Conservation (phyloP, 108 stramenopile genomes). For the Pelagomonas calceolata region DNA sequence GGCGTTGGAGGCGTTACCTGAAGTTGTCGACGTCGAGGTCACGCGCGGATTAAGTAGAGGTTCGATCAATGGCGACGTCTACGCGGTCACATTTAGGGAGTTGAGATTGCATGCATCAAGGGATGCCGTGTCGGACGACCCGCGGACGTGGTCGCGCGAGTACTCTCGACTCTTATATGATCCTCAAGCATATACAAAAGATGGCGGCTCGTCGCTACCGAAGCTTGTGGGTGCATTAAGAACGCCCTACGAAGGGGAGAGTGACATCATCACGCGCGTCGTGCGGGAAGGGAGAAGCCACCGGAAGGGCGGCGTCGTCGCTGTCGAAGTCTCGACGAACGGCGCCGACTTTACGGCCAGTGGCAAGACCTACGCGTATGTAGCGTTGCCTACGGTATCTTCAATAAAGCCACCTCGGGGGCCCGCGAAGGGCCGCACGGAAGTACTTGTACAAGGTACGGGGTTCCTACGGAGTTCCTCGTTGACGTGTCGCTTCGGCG, state of each 20-base stretch:
- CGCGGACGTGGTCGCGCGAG: neutral
- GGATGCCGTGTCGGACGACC: neutral
- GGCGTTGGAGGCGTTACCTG: conserved; percentile 20
- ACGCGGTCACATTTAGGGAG: neutral
- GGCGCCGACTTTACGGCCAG: conserved; percentile 43
- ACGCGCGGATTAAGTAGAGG: neutral
- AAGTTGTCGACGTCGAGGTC: conserved; percentile 23
- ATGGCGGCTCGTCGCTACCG: neutral
- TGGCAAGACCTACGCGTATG: conserved; percentile 32
- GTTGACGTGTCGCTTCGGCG: conserved; percentile 49
- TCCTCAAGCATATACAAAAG: neutral
- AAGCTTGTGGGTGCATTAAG: no score
- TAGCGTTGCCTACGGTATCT: conserved; percentile 36
- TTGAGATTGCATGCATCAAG: neutral
- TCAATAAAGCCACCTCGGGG: conserved; percentile 44
- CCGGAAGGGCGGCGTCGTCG: conserved; percentile 33
- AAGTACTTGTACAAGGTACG: conserved; percentile 33
- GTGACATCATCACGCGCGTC: neutral
- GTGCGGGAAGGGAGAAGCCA: neutral
- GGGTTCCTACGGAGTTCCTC: conserved; percentile 31
- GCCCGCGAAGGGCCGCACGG: conserved; percentile 45
- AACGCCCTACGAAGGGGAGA: neutral
- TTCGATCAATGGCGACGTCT: neutral
- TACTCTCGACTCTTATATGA: no score
- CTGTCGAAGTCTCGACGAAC: conserved; percentile 47